Conservation (phyloP, 306 rosid species). For the Hippophae rhamnoides region DNA sequence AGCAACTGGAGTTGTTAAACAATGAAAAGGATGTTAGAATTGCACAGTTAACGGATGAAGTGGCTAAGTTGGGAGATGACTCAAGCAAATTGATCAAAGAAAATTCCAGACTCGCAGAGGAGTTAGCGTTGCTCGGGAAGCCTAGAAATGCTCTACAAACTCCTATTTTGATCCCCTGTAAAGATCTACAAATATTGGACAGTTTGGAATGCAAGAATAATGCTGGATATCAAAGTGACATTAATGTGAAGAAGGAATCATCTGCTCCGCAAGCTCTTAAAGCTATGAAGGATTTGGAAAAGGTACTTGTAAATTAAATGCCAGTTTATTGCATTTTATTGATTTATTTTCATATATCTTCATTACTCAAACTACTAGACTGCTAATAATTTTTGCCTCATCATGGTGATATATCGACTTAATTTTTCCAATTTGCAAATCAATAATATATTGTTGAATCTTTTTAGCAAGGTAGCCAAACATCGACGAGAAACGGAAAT, state of each 20-base stretch:
- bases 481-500: conserved; percentile 48
- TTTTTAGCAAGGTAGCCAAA: conserved; percentile 34
- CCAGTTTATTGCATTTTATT: not conserved
- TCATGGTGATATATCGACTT: too few species aligned
- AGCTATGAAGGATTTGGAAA: conserved; percentile 15
- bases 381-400: too few species aligned
- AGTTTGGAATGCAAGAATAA: conserved; percentile 21
- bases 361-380: too few species aligned
- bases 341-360: not conserved
- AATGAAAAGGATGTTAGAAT: conserved; percentile 48
- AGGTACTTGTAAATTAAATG: conserved; percentile 25
- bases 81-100: conserved; percentile 47
- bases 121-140: conserved; percentile 47
- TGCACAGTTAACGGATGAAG: conserved; percentile 33
- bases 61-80: conserved; percentile 42
- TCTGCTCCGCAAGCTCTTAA: conserved; percentile 19
- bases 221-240: conserved; percentile 24
- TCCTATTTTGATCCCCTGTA: conserved; percentile 46
- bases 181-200: conserved; percentile 15
- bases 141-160: conserved; percentile 27
- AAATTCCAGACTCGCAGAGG: conserved; percentile 34
- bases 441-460: too few species aligned
- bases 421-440: too few species aligned
- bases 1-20: conserved; percentile 48
- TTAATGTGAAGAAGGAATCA: conserved; percentile 33